phyloP scores from a whole-genome alignment of 768 basidiomycete species.

The Tylopilus vinaceipallidus region DNA sequence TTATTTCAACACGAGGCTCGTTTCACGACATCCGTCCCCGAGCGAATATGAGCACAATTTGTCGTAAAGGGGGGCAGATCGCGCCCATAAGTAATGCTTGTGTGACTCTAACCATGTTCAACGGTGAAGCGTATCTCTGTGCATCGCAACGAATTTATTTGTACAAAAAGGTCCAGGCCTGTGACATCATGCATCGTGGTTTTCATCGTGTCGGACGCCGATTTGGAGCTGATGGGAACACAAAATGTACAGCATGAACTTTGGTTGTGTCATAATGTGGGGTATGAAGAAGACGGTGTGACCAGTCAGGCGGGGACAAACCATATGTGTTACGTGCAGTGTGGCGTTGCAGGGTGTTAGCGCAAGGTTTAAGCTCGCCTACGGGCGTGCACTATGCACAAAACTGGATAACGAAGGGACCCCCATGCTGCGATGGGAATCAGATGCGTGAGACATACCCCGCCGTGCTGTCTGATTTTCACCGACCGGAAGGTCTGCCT shows the following conservation, averaged over 20 bases:
- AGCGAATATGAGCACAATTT: neutral
- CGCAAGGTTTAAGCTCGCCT: neutral
- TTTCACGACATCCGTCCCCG: neutral
- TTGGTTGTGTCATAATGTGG: neutral
- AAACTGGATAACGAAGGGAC: neutral
- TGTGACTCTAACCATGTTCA: neutral
- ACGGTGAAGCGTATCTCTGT: neutral
- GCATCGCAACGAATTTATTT: neutral
- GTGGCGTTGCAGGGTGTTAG: neutral
- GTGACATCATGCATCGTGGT: neutral
- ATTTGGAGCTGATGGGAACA: neutral
- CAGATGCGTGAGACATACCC: no score
- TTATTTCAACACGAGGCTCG: neutral
- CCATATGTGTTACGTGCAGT: neutral
- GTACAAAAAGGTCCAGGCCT: neutral
- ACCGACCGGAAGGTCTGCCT: neutral
- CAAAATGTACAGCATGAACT: neutral
- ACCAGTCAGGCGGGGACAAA: neutral
- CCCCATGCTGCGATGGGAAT: neutral
- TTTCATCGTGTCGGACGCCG: neutral
- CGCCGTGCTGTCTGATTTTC: neutral
- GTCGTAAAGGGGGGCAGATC: constrained; percentile 10
- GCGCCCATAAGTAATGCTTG: constrained; percentile 3
- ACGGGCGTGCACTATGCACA: neutral
- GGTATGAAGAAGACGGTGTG: neutral